Conservation (phyloP, 2,329 filamentous ascomycete genomes). For the Beauveria brongniartii region DNA sequence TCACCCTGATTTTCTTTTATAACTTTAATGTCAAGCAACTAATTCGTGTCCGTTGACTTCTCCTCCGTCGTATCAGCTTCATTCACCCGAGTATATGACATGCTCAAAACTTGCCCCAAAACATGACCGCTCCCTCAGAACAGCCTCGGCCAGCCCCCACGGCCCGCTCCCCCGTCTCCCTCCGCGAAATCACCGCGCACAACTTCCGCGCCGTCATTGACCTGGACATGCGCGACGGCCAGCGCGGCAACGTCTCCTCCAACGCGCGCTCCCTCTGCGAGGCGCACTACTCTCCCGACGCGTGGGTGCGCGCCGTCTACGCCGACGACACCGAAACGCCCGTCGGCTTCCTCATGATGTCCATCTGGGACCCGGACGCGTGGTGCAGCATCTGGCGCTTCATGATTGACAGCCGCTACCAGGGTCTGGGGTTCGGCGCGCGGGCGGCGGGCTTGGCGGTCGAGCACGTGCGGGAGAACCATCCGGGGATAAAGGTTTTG, state of each 20-base stretch:
- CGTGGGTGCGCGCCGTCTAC: slow-evolving; percentile 12
- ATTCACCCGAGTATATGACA: no score
- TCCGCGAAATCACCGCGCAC: slow-evolving; percentile 8
- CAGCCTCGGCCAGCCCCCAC: no score
- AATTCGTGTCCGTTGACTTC: no score
- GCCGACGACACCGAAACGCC: slow-evolving; percentile 4
- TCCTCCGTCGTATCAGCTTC: no score
- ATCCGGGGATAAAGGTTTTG: neutral
- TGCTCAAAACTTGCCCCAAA: no score
- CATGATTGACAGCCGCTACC: neutral
- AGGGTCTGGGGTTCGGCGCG: slow-evolving; percentile 3
- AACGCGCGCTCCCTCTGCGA: slow-evolving; percentile 11
- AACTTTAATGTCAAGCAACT: no score
- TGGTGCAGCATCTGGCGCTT: slow-evolving; percentile 12
- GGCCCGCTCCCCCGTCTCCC: neutral
- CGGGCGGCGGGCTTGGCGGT: neutral
- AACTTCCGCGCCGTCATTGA: slow-evolving; percentile 12
- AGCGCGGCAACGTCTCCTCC: slow-evolving; percentile 9
- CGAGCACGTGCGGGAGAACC: neutral
- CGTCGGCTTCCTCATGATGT: slow-evolving; percentile 12
- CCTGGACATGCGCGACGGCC: neutral
- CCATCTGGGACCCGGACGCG: slow-evolving; percentile 8
- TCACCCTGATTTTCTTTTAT: no score
- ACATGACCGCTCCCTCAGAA: no score
- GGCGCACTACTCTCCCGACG: slow-evolving; percentile 11